Percentiles rank a stretch among this genome's conserved stretches.
Evolutionary conservation across 371 early-diverging fungal species (phyloP).

Genomic region (Mucor velutinosus): DNA sequence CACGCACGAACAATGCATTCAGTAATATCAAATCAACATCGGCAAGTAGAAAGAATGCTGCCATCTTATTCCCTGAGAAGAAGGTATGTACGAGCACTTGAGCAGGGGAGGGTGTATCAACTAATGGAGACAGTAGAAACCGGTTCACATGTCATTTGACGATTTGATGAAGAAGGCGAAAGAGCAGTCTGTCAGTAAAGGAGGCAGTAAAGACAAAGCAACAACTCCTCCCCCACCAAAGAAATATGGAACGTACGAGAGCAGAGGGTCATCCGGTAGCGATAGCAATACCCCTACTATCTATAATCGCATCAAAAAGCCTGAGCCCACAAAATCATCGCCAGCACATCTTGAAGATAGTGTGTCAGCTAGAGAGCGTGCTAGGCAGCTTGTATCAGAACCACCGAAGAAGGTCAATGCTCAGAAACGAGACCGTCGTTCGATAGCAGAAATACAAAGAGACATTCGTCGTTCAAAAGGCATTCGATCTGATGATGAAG

Average conservation of each 20-base stretch:
- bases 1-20: neutral
- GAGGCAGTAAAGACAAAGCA: conserved; percentile 3
- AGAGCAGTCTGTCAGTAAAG: conserved; percentile 24
- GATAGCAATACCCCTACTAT: conserved; percentile 14
- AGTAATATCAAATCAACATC: neutral
- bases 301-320: conserved; percentile 22
- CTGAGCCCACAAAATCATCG: conserved; percentile 3
- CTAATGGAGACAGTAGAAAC: conserved; percentile 21
- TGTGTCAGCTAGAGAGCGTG: conserved; percentile 23
- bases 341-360: neutral
- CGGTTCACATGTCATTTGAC: conserved; percentile 40
- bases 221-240: conserved; percentile 2
- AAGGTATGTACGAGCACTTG: conserved; percentile 6
- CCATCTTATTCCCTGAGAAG: conserved; percentile 19
- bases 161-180: conserved; percentile 40
- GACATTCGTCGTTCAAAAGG: conserved; percentile 42
- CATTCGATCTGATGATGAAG: conserved; percentile 41
- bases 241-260: conserved; percentile 1
- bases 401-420: conserved; percentile 21
- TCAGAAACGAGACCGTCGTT: conserved; percentile 38
- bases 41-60: neutral
- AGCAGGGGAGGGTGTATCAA: neutral
- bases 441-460: conserved; percentile 43
- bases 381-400: conserved; percentile 23
- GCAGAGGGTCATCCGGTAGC: neutral